Evolutionary conservation across 306 rosid genomes (phyloP), one percentile per base, ranked within the genome.

Genomic region (Castanospermum australe): DNA sequence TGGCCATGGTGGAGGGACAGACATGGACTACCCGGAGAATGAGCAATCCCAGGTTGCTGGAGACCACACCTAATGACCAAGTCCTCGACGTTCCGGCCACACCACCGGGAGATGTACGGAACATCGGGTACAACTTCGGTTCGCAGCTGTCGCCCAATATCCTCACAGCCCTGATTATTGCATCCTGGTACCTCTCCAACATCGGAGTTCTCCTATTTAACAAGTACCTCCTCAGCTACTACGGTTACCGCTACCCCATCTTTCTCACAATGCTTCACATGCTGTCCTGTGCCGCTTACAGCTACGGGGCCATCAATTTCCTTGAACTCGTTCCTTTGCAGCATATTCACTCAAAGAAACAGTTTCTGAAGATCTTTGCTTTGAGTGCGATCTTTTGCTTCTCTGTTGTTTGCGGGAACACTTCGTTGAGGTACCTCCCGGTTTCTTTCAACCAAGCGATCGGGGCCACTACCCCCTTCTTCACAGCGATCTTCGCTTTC

Each of bases 181-280:
- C 87, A 0, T 86, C 99, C 0, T 94, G 99, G 99, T 94, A 94
- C 84, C 25, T 87, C 0, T 94, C 99, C 42, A 94, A 94, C 90
- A 94, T 94, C 62, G 99, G 97, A 0, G 97, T 94, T 1, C 95
- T 94, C 47, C 89, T 94, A 14, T 92, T 94, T 1, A 94, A 94
- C 95, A 92, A 94, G 82, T 94, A 92, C 72, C 95, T 94, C 39
- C 95, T 94, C 66, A 92, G 97, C 85, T 80, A 77, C 92, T 85
- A 92, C 51, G 99, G 95, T 42, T 94, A 52, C 82, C 88, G 93
- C 6, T 94, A 73, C 86, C 99, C 99, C 0, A 92, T 94, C 81
- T 94, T 94, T 81, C 95, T 94, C 44, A 94, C 99, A 14, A 91
- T 92, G 95, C 94, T 92, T 47, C 99, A 94, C 86, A 94, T 94